Evolutionary conservation across 75 land plant species (phyloP), one percentile per base, ranked within the genome.

Genomic region (Ceratopteris richardii): DNA sequence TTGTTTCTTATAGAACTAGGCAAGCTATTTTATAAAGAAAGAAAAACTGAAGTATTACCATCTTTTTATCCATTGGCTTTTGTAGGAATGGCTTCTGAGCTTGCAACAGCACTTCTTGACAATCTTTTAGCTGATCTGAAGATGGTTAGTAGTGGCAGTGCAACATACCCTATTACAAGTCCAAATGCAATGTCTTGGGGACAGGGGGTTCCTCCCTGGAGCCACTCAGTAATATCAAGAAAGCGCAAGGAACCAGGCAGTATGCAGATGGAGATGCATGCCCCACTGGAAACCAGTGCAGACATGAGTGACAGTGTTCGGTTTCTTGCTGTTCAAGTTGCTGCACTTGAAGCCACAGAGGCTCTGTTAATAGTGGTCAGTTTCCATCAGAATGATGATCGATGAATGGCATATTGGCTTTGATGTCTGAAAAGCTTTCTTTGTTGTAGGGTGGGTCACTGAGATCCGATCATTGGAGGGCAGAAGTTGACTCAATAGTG

Each of bases 301-400:
- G 43, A 44, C 9, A 40, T 58, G 24, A 66, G 52, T 44, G 62
- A 69, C 25, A 31, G 46, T 16, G 27, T 53, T 19, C 53, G 69
- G 47, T 54, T 77, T 51, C 37, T 74, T 37, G 61, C 86, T 47
- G 76, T 92, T 11, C 87, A 78, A 65, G 71, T 82, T 56, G 82
- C 86, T 55, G 97, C 97, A 23, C 64, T 92, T 4, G 72, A 77
- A 60, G 86, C 97, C 51, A 55, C 86, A 37, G 82, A 87, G 55
- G 70, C 86, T 64, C 86, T 92, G 61, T 75, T 92, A 5, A 79
- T 73, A 54, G 87, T 80, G 72, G 97, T 91, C 66, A 65, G 83
- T 73, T 57, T 20, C 17, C 31, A 9, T 5, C 37, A 17, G 31
- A 5, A 30, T 36, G 22, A 3, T 5, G 18, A 18, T 5, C 2